Conservation (phyloP, 257 asterid genomes). For the Solanum lycopersicoides region DNA sequence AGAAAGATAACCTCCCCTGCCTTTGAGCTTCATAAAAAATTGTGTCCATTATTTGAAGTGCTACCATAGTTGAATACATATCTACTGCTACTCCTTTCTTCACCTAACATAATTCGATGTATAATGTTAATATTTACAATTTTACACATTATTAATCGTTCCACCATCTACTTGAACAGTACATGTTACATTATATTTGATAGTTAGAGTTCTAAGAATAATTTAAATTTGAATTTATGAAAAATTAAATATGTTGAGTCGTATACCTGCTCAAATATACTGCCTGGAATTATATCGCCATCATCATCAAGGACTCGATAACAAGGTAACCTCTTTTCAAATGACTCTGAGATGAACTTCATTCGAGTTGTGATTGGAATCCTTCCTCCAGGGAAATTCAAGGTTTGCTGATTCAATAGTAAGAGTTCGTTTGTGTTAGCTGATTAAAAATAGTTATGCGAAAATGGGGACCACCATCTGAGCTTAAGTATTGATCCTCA, state of each 20-base stretch:
- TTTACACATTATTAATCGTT: background rate
- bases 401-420: slow-evolving; percentile 16
- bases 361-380: slow-evolving; percentile 43
- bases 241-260: background rate
- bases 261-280: slow-evolving; percentile 45
- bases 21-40: slow-evolving; percentile 78
- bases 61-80: slow-evolving; percentile 65
- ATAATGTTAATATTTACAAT: background rate
- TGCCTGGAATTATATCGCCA: slow-evolving; percentile 39
- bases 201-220: background rate
- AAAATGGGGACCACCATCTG: background rate
- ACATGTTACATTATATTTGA: background rate
- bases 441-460: background rate
- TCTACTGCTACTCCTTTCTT: slow-evolving; percentile 53
- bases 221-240: background rate
- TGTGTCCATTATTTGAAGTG: slow-evolving; percentile 62
- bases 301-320: slow-evolving; percentile 71
- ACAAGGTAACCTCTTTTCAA: slow-evolving; percentile 63
- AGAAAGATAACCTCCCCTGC: slow-evolving; percentile 82
- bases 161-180: background rate
- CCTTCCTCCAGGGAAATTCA: slow-evolving; percentile 79
- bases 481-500: background rate
- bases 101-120: slow-evolving; percentile 15
- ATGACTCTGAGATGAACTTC: slow-evolving; percentile 49
- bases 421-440: background rate